A percentile compares a stretch with the other conserved stretches of the same genome.
Conservation (phyloP, 148 eudicot species). For the Vaccinium corymbosum region DNA sequence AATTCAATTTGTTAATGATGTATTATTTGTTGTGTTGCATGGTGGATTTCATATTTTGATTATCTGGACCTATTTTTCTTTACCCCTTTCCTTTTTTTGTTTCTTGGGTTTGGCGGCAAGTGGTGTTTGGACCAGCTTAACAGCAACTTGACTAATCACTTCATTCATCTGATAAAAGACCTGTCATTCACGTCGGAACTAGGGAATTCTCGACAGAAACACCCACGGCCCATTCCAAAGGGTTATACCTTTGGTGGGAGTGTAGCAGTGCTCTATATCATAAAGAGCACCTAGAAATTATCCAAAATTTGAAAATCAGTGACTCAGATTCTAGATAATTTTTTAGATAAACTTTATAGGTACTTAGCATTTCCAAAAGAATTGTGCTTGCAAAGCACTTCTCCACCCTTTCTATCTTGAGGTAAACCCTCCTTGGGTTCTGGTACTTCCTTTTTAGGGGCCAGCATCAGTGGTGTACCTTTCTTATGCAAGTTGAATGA, state of each 20-base stretch:
- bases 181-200: not conserved
- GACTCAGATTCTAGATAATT: no score
- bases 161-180: rapidly evolving
- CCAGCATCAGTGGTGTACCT: not conserved
- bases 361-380: not conserved
- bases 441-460: not conserved
- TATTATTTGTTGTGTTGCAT: not conserved
- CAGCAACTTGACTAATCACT: not conserved
- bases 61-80: no score
- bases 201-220: not conserved
- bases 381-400: not conserved
- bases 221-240: not conserved
- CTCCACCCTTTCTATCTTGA: not conserved
- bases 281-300: no score
- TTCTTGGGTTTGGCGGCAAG: not conserved
- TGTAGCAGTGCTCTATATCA: no score
- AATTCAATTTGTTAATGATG: not conserved
- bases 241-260: not conserved
- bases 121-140: not conserved
- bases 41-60: not conserved
- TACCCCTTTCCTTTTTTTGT: not conserved
- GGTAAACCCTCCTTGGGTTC: not conserved
- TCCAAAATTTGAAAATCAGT: no score
- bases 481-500: not conserved
- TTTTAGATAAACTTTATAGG: no score